phyloP scores from a whole-genome alignment of 768 basidiomycete species.

The Boletus tomentosulus region DNA sequence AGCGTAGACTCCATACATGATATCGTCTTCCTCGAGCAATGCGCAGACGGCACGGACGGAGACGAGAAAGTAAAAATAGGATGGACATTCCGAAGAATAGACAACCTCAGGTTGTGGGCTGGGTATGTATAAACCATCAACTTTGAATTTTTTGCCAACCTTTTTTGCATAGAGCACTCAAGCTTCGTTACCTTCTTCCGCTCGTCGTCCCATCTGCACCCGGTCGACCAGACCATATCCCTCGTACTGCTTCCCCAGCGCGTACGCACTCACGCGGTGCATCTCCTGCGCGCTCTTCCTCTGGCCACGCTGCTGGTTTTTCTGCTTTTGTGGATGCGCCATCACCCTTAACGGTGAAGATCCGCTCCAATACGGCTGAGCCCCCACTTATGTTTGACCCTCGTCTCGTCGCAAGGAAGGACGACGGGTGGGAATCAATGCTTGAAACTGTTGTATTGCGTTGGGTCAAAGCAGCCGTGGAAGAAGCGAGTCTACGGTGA shows the following conservation, averaged over 20 bases:
- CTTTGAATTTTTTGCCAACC: not conserved
- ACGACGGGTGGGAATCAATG: conserved; percentile 80
- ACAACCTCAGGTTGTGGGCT: conserved; percentile 81
- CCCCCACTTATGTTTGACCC: conserved; percentile 67
- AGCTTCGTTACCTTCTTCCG: conserved; percentile 75
- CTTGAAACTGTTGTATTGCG: conserved; percentile 55
- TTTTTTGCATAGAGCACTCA: conserved; percentile 57
- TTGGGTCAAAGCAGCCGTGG: conserved; percentile 68
- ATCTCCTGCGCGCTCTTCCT: conserved; percentile 22
- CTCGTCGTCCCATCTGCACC: conserved; percentile 51
- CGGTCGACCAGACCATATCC: conserved; percentile 24
- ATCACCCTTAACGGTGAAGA: conserved; percentile 29
- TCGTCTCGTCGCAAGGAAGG: conserved; percentile 63
- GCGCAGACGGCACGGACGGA: conserved; percentile 32
- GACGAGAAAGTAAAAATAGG: conserved; percentile 50
- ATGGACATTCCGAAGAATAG: conserved; percentile 83
- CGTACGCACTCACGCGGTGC: conserved; percentile 14
- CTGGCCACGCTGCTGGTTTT: conserved; percentile 5
- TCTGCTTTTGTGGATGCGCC: conserved; percentile 11
- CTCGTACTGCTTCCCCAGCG: conserved; percentile 22
- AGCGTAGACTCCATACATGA: conserved; percentile 75
- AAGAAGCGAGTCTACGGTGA: conserved; percentile 47
- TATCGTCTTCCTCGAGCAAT: conserved; percentile 60
- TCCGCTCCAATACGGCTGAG: conserved; percentile 40
- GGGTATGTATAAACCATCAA: conserved; percentile 50